These are phyloP conservation scores for Pseudisothecium myosuroides DNA, from an alignment of 225 moss, liverwort and hornwort genomes.

Conservation along the genomic window DNA sequence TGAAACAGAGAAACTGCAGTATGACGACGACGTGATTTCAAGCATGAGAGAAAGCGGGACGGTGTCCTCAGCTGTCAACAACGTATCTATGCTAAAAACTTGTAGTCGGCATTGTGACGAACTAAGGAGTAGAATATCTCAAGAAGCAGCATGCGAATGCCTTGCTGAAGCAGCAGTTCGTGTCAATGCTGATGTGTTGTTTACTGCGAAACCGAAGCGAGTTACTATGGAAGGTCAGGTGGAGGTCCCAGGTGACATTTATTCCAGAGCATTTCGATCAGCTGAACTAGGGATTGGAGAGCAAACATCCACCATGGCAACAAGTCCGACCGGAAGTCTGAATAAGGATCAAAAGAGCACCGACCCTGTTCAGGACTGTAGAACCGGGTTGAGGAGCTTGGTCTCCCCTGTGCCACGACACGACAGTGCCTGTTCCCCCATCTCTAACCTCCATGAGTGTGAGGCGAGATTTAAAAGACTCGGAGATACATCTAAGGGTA, in stretches of 20 bases:
- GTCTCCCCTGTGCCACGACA: not conserved
- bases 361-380: not conserved
- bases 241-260: not conserved
- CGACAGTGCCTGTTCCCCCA: conserved; percentile 15
- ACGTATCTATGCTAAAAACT: not conserved
- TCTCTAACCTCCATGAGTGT: not conserved
- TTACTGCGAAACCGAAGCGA: conserved; percentile 39
- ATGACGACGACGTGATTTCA: not conserved
- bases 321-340: not conserved
- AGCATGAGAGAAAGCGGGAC: not conserved
- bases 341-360: not conserved
- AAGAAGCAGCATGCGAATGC: conserved; percentile 31
- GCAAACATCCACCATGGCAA: not conserved
- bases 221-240: not conserved
- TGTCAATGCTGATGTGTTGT: conserved; percentile 36
- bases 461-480: not conserved
- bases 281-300: not conserved
- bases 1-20: conserved; percentile 8
- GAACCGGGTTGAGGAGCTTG: conserved; percentile 7
- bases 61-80: not conserved
- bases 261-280: not conserved
- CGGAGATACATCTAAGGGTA: not conserved
- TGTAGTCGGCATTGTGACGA: conserved; percentile 40
- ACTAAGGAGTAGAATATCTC: conserved; percentile 15
- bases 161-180: conserved; percentile 12